Conservation (phyloP, 371 early-diverging fungal genomes). For the Cokeromyces recurvatus region DNA sequence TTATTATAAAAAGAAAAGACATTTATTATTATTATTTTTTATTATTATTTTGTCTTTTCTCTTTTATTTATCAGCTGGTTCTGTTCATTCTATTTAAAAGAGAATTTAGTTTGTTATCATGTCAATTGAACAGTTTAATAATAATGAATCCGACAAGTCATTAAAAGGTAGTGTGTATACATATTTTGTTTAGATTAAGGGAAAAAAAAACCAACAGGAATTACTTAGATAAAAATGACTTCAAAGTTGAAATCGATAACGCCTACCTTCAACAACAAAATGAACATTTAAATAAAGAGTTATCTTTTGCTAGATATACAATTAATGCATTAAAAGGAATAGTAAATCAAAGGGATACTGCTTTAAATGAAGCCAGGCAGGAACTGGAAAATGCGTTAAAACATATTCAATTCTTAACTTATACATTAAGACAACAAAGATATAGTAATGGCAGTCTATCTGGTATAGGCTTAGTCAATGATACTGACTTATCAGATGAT, state of each 20-base stretch:
- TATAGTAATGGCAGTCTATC: not conserved
- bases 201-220: too few relatives aligned
- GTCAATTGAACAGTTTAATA: too few relatives aligned
- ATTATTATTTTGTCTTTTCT: too few relatives aligned
- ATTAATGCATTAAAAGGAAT: conserved; percentile 39
- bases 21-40: too few relatives aligned
- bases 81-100: too few relatives aligned
- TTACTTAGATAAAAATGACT: too few relatives aligned
- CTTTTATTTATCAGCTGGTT: too few relatives aligned
- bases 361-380: conserved; percentile 40
- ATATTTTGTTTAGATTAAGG: too few relatives aligned
- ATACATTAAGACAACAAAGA: conserved; percentile 11
- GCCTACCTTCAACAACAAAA: conserved; percentile 41
- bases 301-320: conserved; percentile 40
- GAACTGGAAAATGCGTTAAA: conserved; percentile 47
- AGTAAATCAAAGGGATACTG: conserved; percentile 30
- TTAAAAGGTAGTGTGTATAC: too few relatives aligned
- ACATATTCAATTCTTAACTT: conserved; percentile 21
- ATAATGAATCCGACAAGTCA: too few relatives aligned
- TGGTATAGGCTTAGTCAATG: conserved; percentile 16
- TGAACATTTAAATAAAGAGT: conserved; percentile 30
- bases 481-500: conserved; percentile 22
- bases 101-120: too few relatives aligned
- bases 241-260: conserved; percentile 41
- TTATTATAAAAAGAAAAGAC: too few relatives aligned